Base-by-base conservation (phyloP, 345 rosid genomes). In the Streptanthus diversifolius region DNA sequence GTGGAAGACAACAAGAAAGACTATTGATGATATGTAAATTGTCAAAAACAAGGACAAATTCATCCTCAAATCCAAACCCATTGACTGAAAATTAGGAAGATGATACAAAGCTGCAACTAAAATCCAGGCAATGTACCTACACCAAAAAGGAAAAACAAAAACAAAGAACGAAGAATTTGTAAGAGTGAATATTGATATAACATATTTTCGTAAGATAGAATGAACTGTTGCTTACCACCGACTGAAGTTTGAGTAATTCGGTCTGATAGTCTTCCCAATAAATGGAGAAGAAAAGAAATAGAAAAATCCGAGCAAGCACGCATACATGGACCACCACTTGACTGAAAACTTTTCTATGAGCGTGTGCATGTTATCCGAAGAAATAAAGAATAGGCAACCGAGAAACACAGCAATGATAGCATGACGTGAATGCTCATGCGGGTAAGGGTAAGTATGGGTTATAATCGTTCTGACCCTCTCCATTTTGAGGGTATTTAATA, bases 261-360 rank as follows among this genome's bases (percentile, higher is more conserved):
- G 99, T 79, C 84, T 91, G 80, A 95, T 84, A 44, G 95, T 95
- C 90, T 95, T 95, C 80, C 90, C 92, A 35, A 95, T 68, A 83
- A 95, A 95, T 18, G 99, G 99, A 41, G 99, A 88, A 5, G 99
- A 91, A 80, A 95, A 91, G 93, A 88, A 91, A 81, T 95, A 95
- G 88, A 95, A 95, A 83, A 95, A 95, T 19, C 99, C 99, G 45
- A 95, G 92, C 82, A 95, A 72, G 68, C 99, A 95, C 10, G 88
- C 99, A 85, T 95, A 95, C 95, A 95, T 95, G 44, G 97, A 90
- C 99, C 98, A 95, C 99, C 99, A 95, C 75, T 95, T 95, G 70
- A 95, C 93, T 72, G 79, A 76, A 45, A 95, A 83, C 84, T 95
- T 95, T 44, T 90, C 99, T 32, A 95, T 76, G 57, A 95, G 93